Evolutionary conservation across 73 alveolate genomes (phyloP).

Genomic region (Tetrahymena thermophila): DNA sequence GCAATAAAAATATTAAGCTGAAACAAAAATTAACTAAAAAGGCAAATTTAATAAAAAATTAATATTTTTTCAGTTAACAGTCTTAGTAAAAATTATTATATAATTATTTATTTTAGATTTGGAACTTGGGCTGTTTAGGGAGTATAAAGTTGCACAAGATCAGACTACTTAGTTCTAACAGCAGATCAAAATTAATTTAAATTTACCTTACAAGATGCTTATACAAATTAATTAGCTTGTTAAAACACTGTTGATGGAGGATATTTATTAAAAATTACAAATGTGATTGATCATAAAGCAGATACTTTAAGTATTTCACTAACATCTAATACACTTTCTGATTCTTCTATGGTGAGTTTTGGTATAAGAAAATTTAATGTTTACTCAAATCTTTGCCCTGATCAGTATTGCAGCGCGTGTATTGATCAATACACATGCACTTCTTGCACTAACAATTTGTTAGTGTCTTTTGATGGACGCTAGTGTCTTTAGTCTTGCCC

Average conservation of each 20-base stretch:
- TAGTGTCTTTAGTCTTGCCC: not conserved
- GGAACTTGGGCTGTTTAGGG: not conserved
- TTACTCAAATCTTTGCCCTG: not conserved
- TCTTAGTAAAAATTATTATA: not conserved
- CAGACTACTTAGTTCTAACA: not conserved
- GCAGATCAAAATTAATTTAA: not conserved
- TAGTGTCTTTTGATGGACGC: not conserved
- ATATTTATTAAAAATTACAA: not conserved
- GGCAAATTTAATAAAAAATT: not conserved
- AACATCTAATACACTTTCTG: not conserved
- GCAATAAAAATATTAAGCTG: not conserved
- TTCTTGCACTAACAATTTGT: not conserved
- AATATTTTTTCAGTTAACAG: not conserved
- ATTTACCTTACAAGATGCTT: not conserved
- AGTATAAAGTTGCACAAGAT: not conserved
- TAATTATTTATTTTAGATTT: not conserved
- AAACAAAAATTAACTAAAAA: not conserved
- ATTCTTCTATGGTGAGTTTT: not conserved
- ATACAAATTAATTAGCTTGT: not conserved
- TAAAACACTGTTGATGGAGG: not conserved
- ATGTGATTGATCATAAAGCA: not conserved
- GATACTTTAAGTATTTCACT: not conserved
- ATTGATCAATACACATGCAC: not conserved
- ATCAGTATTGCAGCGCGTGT: not conserved
- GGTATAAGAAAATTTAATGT: not conserved